Percentiles rank a stretch among this genome's conserved stretches.
Conservation (phyloP, 495 filamentous ascomycete genomes). For the Tuber calosporum region DNA sequence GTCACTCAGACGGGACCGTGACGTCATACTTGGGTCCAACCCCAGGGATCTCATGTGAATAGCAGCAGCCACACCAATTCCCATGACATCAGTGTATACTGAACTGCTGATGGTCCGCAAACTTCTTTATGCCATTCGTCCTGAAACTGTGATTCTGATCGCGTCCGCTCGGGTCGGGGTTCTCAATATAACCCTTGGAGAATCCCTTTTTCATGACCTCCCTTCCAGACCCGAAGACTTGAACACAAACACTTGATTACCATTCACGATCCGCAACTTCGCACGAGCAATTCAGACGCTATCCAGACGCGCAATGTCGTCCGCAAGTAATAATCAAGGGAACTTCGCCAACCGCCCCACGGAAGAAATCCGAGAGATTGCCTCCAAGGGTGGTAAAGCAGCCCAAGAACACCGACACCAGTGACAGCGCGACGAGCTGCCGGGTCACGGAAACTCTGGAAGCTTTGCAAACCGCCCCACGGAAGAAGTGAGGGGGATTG, state of each 20-base stretch:
- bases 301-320: not conserved
- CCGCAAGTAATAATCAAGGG: slow-evolving; percentile 48
- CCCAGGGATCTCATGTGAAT: not conserved
- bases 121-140: not conserved
- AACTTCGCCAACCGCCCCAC: slow-evolving; percentile 60
- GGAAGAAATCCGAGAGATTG: slow-evolving; percentile 53
- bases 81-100: not conserved
- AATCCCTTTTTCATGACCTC: not conserved
- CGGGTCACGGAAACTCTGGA: slow-evolving; percentile 38
- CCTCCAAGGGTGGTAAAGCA: slow-evolving; percentile 48
- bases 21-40: not conserved
- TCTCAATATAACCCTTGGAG: not conserved
- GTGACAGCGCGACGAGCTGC: not conserved
- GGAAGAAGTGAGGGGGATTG: slow-evolving; percentile 51
- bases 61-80: not conserved
- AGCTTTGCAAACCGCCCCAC: slow-evolving; percentile 27
- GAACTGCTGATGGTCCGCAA: not conserved
- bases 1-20: not conserved
- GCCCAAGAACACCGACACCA: slow-evolving; percentile 27
- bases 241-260: not conserved
- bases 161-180: not conserved
- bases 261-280: not conserved
- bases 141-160: not conserved
- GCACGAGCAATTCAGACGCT: not conserved
- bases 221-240: not conserved